Conservation (phyloP, 345 rosid genomes). For the Euphorbia pulcherrima region DNA sequence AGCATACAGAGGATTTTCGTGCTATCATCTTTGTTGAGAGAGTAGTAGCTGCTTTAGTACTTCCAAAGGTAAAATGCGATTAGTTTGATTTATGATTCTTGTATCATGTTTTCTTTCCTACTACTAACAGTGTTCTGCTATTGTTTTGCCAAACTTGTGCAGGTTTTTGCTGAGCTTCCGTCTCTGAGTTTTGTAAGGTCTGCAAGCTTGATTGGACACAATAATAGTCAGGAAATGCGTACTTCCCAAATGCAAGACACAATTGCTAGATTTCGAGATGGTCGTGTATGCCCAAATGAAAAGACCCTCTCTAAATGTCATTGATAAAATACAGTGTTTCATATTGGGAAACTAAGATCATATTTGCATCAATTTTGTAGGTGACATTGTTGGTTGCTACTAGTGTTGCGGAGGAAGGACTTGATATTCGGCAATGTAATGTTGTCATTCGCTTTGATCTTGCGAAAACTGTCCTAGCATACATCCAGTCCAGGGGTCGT, state of each 20-base stretch:
- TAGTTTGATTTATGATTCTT: neutral
- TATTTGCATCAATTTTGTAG: slow-evolving; percentile 35
- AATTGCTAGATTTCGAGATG: slow-evolving; percentile 86
- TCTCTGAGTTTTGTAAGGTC: slow-evolving; percentile 75
- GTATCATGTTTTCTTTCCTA: slow-evolving; percentile 5
- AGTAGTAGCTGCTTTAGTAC: slow-evolving; percentile 95
- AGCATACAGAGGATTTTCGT: slow-evolving; percentile 86
- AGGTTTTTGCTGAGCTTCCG: slow-evolving; percentile 93
- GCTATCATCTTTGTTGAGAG: slow-evolving; percentile 98
- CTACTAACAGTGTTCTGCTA: neutral
- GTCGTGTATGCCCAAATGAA: slow-evolving; percentile 60
- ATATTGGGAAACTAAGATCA: slow-evolving; percentile 11
- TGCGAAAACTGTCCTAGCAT: slow-evolving; percentile 96
- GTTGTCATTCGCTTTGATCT: slow-evolving; percentile 98
- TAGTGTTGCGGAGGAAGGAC: slow-evolving; percentile 99
- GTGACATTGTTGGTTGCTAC: slow-evolving; percentile 94
- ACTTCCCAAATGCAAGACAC: slow-evolving; percentile 95
- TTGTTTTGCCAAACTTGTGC: slow-evolving; percentile 25
- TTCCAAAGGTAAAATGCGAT: slow-evolving; percentile 67
- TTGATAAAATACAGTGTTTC: slow-evolving; percentile 11
- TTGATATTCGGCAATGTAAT: slow-evolving; percentile 97
- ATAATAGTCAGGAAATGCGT: slow-evolving; percentile 94
- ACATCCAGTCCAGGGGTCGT: slow-evolving; percentile 98
- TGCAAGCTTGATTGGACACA: slow-evolving; percentile 96
- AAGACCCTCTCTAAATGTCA: neutral